A percentile compares a stretch with the other conserved stretches of the same genome.
Conservation (phyloP, 1,284 basidiomycete species). For the Papiliotrema terrestris region DNA sequence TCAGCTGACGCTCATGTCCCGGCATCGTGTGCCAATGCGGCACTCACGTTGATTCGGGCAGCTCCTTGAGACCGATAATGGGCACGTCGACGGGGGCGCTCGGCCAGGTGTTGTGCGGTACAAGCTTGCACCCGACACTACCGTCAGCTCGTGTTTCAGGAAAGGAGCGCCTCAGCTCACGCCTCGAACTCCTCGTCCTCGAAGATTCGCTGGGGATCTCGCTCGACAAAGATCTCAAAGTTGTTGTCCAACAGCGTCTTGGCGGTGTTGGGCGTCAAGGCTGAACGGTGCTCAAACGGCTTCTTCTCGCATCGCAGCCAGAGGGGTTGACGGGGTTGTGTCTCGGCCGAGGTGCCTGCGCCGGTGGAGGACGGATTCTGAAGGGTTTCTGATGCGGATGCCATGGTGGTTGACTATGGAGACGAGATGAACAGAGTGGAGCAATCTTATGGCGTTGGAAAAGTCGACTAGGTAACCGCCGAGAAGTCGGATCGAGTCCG, state of each 20-base stretch:
- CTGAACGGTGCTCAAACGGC: conserved; percentile 86
- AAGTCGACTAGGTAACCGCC: too few relatives aligned
- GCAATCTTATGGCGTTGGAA: too few relatives aligned
- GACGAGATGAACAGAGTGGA: too few relatives aligned
- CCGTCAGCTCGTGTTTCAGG: neutral
- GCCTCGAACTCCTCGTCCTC: conserved; percentile 87
- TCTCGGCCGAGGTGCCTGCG: conserved; percentile 40
- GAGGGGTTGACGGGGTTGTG: conserved; percentile 50
- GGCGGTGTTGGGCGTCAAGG: conserved; percentile 88
- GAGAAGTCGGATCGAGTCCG: too few relatives aligned
- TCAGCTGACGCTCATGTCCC: neutral
- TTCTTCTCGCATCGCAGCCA: conserved; percentile 97
- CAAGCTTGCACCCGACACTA: conserved; percentile 86
- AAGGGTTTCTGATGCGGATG: neutral
- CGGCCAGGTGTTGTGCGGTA: conserved; percentile 87
- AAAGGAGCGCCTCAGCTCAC: conserved; percentile 56
- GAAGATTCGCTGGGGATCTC: conserved; percentile 93
- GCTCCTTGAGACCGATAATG: conserved; percentile 96
- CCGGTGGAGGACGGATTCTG: conserved; percentile 18
- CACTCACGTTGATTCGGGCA: conserved; percentile 65
- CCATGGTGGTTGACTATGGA: too few relatives aligned
- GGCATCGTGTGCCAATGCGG: neutral
- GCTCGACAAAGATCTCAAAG: conserved; percentile 88
- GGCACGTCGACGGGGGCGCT: conserved; percentile 64
- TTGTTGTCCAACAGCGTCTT: conserved; percentile 86